These are phyloP conservation scores for Porogramme epimiltina DNA, from an alignment of 1,284 basidiomycete species.

Conservation along the genomic window DNA sequence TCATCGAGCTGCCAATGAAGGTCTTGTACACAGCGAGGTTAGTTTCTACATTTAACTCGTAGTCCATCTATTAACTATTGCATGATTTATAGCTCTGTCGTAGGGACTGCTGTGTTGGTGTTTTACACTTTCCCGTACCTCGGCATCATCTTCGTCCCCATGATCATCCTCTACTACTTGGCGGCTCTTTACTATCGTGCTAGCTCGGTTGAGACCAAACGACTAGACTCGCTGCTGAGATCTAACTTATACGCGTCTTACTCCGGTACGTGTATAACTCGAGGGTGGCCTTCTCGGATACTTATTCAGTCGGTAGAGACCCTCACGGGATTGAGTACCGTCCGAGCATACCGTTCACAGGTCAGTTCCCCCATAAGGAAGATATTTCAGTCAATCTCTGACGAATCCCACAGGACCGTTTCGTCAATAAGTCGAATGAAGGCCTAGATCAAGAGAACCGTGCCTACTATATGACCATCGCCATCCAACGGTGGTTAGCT, in stretches of 20 bases:
- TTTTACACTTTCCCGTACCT: slow-evolving; percentile 68
- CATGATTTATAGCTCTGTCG: slow-evolving; percentile 30
- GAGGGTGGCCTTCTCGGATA: not conserved
- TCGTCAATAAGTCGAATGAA: slow-evolving; percentile 47
- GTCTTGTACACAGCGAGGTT: slow-evolving; percentile 47
- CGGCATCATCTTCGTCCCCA: slow-evolving; percentile 58
- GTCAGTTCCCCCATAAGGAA: too few relatives aligned
- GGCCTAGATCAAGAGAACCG: slow-evolving; percentile 65
- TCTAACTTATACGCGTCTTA: slow-evolving; percentile 65
- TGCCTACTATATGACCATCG: slow-evolving; percentile 79
- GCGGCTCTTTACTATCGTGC: slow-evolving; percentile 55
- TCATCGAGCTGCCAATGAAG: slow-evolving; percentile 30
- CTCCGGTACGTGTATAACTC: slow-evolving; percentile 28
- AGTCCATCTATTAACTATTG: not conserved
- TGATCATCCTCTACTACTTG: slow-evolving; percentile 50
- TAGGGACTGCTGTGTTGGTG: slow-evolving; percentile 59
- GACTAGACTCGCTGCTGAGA: slow-evolving; percentile 69
- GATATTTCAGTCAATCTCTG: not conserved
- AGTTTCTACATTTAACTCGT: not conserved
- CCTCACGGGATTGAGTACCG: slow-evolving; percentile 63
- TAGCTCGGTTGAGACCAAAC: slow-evolving; percentile 66
- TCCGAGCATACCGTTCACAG: slow-evolving; percentile 60
- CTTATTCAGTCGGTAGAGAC: slow-evolving; percentile 48
- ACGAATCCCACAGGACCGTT: slow-evolving; percentile 33
- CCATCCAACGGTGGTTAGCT: slow-evolving; percentile 65